These are phyloP conservation scores for Saussurea involucrata DNA, from an alignment of 129 eudicot genomes.

Conservation along the genomic window DNA sequence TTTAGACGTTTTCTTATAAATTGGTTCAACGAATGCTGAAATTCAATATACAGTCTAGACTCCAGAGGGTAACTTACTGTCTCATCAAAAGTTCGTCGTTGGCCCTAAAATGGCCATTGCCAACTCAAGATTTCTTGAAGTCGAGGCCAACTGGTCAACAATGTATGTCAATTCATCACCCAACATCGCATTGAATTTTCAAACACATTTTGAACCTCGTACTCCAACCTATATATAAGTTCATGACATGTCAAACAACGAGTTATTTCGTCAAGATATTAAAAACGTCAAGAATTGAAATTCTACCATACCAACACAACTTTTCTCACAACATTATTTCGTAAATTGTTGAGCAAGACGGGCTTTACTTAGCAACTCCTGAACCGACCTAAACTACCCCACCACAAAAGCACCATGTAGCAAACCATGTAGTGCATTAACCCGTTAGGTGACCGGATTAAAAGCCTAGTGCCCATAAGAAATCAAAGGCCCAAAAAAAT, in stretches of 20 bases:
- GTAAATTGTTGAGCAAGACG: not conserved
- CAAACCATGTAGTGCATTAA: not conserved
- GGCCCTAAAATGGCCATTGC: not conserved
- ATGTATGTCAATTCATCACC: not conserved
- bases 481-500: too few species aligned
- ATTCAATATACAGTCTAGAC: not conserved
- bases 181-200: not conserved
- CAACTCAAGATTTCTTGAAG: not conserved
- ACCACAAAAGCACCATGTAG: not conserved
- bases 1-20: too few species aligned
- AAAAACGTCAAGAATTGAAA: too few species aligned
- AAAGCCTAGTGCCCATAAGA: too few species aligned
- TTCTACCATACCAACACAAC: not conserved
- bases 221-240: too few species aligned
- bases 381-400: not conserved
- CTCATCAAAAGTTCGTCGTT: not conserved
- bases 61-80: not conserved
- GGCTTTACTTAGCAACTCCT: not conserved
- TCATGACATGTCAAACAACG: too few species aligned
- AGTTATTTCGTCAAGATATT: not conserved
- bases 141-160: not conserved
- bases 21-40: too few species aligned
- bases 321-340: not conserved
- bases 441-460: not conserved
- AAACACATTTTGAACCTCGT: not conserved